These are phyloP conservation scores for Claviceps cyperi DNA, from an alignment of 2,329 filamentous ascomycete species.

Conservation along the genomic window DNA sequence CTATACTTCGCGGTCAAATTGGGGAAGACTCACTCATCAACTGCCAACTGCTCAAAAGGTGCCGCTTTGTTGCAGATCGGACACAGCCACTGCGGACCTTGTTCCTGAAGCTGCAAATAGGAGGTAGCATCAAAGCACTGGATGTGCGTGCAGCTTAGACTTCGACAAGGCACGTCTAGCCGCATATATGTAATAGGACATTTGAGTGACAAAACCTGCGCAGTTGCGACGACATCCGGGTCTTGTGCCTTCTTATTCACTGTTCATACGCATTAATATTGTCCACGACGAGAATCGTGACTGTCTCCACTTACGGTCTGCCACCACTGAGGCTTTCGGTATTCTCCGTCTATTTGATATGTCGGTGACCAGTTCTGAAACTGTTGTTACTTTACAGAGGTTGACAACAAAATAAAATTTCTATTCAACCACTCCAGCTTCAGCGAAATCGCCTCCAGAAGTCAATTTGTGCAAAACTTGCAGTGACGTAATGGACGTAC, in stretches of 20 bases:
- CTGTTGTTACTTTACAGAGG: slow-evolving; percentile 58
- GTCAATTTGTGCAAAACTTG: slow-evolving; percentile 1
- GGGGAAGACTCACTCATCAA: slow-evolving; percentile 57
- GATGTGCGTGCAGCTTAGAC: slow-evolving; percentile 68
- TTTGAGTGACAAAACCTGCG: slow-evolving; percentile 78
- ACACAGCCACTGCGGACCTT: slow-evolving; percentile 93
- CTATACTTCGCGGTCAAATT: background rate
- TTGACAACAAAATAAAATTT: slow-evolving; percentile 60
- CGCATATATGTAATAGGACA: slow-evolving; percentile 81
- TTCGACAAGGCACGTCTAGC: slow-evolving; percentile 66
- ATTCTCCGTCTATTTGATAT: slow-evolving; percentile 59
- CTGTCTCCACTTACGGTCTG: slow-evolving; percentile 50
- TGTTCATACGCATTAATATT: slow-evolving; percentile 20
- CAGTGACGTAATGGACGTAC: slow-evolving; percentile 29
- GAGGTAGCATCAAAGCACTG: slow-evolving; percentile 91
- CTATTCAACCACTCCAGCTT: slow-evolving; percentile 26
- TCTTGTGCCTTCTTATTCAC: slow-evolving; percentile 73
- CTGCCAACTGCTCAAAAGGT: slow-evolving; percentile 65
- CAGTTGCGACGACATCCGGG: slow-evolving; percentile 77
- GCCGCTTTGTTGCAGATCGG: slow-evolving; percentile 80
- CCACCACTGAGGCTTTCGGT: slow-evolving; percentile 65
- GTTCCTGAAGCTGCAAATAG: slow-evolving; percentile 86
- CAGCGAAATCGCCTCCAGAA: background rate
- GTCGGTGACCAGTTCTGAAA: slow-evolving; percentile 54
- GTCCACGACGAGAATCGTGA: background rate